Evolutionary conservation across 805 yeast genomes (phyloP), one percentile per base, ranked within the genome.

Genomic region (Kodamaea leandrae): DNA sequence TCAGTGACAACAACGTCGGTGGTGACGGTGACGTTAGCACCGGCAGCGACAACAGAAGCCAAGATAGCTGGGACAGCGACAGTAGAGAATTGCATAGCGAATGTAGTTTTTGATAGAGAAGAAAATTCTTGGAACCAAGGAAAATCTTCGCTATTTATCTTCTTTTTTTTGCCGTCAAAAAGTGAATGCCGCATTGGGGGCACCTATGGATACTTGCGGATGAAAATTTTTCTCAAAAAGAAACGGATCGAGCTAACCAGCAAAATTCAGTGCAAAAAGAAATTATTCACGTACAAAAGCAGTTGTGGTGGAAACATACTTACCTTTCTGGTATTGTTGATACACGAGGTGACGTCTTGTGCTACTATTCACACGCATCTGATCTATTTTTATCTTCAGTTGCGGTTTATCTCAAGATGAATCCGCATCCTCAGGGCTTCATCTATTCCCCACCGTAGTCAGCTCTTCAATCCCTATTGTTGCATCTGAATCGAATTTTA

Each of bases 1-100:
- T 71, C 82, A 57, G 86, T 79, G 59, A 83, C 86, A 48, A 80
- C 81, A 42, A 65, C 53, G 49, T 76, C 74, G 51, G 77, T 69
- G 63, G 73, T 60, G 59, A 76, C 70, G 49, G 77, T 65, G 51
- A 70, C 66, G 67, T 74, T 71, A 45, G 54, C 57, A 60, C 65
- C 63, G 60, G 69, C 67, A 60, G 69, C 67, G 50, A 61, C 74
- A 46, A 60, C 51, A 45, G 68, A 55, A 49, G 75, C 76, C 45
- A 69, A 54, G 57, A 76, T 71, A 46, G 74, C 58, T 50, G 64
- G 60, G 50, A 54, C 54, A 42, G 57, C 44, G 50, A 61, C 55
- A 46, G 57, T 57, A 53, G 65, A 55, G 62, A 64, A 64, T 60
- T 63, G 68, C 68, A 64, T 64, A 47, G 42, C 42, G 42, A 39